Evolutionary conservation across 2,329 filamentous ascomycete species (phyloP), one percentile per base, ranked within the genome.

Genomic region (Akanthomyces uredinophilus): DNA sequence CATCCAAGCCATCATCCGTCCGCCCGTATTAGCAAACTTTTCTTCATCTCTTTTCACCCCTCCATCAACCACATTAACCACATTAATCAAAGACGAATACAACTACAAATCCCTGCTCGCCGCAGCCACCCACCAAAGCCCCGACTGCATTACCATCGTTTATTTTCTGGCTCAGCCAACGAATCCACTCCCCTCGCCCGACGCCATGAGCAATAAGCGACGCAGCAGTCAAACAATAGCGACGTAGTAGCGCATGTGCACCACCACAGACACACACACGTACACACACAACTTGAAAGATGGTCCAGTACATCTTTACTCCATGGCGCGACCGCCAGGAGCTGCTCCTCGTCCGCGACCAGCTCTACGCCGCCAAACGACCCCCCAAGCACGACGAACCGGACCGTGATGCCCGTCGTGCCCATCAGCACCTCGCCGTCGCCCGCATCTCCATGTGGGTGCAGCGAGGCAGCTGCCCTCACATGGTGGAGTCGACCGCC

Each of bases 401-500:
- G 39, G 51, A 64, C 55, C 46, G 47, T 39, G 58, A 65, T 39
- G 61, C 50, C 49, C 32, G 43, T 43, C 41, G 41, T 10, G 14
- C 49, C 53, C 53, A 20, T 54, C 77, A 78, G 68, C 74, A 79
- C 64, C 67, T 71, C 56, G 81, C 84, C 63, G 83, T 87, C 54
- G 81, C 83, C 56, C 78, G 81, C 56, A 84, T 87, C 54, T 81
- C 82, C 47, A 82, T 87, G 75, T 90, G 88, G 88, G 86, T 89
- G 81, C 83, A 88, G 69, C 84, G 89, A 71, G 87, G 87, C 66
- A 85, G 85, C 68, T 89, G 92, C 65, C 90, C 91, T 60, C 88
- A 94, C 76, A 81, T 92, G 74, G 83, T 94, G 60, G 90, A 94
- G 75, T 90, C 88, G 41, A 93, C 90, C 47, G 88, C 88, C 3